phyloP scores from a whole-genome alignment of 208 protist genomes.

The Wallacemonas collosoma region DNA sequence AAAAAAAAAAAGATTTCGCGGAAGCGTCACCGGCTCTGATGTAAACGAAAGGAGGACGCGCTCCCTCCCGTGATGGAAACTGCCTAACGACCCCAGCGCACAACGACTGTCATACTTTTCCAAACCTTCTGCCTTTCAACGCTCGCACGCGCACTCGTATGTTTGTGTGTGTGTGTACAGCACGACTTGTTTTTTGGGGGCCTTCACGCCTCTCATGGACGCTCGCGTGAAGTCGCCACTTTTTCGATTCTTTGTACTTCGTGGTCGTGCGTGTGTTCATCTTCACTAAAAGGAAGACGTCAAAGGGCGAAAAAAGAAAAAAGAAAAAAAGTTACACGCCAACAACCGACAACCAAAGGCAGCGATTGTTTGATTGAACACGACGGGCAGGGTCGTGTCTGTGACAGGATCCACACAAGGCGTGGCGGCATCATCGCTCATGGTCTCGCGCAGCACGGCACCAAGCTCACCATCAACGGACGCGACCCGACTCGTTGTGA shows the following conservation, averaged over 20 bases:
- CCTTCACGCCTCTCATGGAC: too few species aligned
- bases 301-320: neutral
- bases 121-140: too few species aligned
- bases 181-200: too few species aligned
- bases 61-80: too few species aligned
- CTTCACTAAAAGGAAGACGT: too few species aligned
- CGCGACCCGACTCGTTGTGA: slow-evolving; percentile 5
- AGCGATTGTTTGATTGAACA: neutral
- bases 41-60: too few species aligned
- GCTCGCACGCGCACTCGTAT: neutral
- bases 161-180: slow-evolving; percentile 18
- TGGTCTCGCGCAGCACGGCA: slow-evolving; percentile 19
- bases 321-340: neutral
- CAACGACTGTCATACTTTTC: too few species aligned
- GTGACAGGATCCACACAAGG: slow-evolving; percentile 28
- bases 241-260: too few species aligned
- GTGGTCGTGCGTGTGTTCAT: too few species aligned
- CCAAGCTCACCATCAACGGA: slow-evolving; percentile 19
- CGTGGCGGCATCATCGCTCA: slow-evolving; percentile 18
- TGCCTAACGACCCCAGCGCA: too few species aligned
- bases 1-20: slow-evolving; percentile 7
- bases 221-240: too few species aligned
- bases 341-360: too few species aligned
- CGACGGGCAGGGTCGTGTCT: slow-evolving; percentile 15
- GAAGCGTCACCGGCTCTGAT: neutral